Conservation (phyloP, 352 stramenopile genomes). For the Globisporangium mamillatum region DNA sequence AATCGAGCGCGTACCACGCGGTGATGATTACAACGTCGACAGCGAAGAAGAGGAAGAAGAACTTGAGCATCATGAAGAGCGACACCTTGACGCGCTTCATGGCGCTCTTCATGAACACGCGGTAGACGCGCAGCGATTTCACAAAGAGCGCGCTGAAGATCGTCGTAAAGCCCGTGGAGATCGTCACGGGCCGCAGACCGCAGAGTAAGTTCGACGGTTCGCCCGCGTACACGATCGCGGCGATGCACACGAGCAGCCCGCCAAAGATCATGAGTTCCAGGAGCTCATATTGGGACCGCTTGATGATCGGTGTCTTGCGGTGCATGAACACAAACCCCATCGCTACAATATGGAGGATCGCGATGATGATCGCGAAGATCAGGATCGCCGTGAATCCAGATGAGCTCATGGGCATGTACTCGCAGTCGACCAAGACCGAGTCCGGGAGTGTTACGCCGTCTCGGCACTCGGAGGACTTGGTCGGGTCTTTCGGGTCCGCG, state of each 20-base stretch:
- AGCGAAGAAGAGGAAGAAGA: constrained; percentile 21
- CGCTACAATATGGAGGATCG: constrained; percentile 4
- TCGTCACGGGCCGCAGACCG: constrained; percentile 18
- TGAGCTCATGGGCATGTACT: constrained; percentile 31
- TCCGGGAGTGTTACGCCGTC: constrained; percentile 24
- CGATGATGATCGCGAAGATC: constrained; percentile 18
- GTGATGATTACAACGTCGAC: constrained; percentile 29
- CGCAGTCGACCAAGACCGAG: constrained; percentile 25
- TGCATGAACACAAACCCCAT: constrained; percentile 27
- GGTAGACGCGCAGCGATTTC: constrained; percentile 40
- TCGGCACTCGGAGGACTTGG: constrained; percentile 34
- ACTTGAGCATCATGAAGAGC: constrained; percentile 28
- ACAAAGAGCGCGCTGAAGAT: constrained; percentile 32
- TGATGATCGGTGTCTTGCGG: constrained; percentile 32
- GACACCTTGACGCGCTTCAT: constrained; percentile 31
- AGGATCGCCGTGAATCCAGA: constrained; percentile 15
- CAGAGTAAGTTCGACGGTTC: constrained; percentile 20
- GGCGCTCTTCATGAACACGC: constrained; percentile 27
- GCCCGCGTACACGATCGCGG: constrained; percentile 24
- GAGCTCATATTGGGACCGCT: constrained; percentile 37
- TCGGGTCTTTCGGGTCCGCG: constrained; percentile 14
- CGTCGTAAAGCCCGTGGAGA: constrained; percentile 30
- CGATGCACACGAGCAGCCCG: constrained; percentile 26
- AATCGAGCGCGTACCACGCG: constrained; percentile 27
- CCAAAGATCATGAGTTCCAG: constrained; percentile 28